Evolutionary conservation across 2,329 filamentous ascomycete genomes (phyloP), one percentile per base, ranked within the genome.

Genomic region (Colletotrichum paranaense): DNA sequence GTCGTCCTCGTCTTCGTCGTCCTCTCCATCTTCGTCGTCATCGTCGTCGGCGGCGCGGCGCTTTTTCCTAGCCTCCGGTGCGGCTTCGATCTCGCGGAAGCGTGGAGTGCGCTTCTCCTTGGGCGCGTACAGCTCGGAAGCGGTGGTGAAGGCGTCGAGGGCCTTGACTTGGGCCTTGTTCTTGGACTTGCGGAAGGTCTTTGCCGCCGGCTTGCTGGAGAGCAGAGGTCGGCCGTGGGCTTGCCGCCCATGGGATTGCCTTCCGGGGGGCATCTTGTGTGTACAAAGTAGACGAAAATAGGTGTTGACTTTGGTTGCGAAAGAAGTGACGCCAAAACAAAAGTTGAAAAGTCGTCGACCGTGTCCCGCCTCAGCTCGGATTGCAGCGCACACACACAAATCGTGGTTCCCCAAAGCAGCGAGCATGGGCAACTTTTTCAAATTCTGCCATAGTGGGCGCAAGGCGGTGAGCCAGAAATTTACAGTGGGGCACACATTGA

Each of bases 131-230:
- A 89, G 85, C 72, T 89, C 85, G 69, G 87, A 85, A 28, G 89
- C 89, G 71, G 90, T 87, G 62, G 88, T 87, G 75, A 90, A 90
- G 58, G 89, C 89, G 74, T 91, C 86, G 68, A 91, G 83, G 2
- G 87, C 88, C 74, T 85, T 88, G 76, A 86, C 84, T 83, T 62
- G 87, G 81, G 68, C 68, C 74, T 81, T 84, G n/a, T 85, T 81
- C 75, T 88, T 89, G 49, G 86, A 88, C 71, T 86, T 85, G 69
- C 86, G 84, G 74, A 76, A 74, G 72, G 73, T 75, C 74, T 81
- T 84, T 58, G 79, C 76, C 59, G 83, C 80, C 57, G 81, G 78
- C 52, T 75, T 76, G 74, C 78, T 79, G 12, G 84, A 80, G 75
- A 88, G 79, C 26, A 91, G 80, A 24, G 88, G 81, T 76, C 89